phyloP scores from a whole-genome alignment of 106 monocot genomes.

The Dendrobium nobile region DNA sequence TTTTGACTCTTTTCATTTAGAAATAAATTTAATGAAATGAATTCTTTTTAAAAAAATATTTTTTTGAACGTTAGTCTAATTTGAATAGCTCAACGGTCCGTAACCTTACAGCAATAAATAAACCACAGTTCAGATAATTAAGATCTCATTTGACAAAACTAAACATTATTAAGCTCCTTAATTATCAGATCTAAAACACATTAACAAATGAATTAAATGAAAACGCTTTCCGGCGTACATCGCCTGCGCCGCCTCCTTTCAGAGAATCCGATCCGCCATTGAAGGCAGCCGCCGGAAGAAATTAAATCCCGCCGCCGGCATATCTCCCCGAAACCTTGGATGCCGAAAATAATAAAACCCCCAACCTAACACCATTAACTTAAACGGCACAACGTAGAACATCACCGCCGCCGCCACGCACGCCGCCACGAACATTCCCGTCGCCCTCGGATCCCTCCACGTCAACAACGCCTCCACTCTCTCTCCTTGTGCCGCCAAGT shows the following conservation, averaged over 20 bases:
- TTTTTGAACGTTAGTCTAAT: too few relatives aligned
- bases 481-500: slow-evolving; percentile 70
- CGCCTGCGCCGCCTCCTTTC: not conserved
- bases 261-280: slow-evolving; percentile 52
- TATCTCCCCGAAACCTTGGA: slow-evolving; percentile 63
- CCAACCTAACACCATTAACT: slow-evolving; percentile 35
- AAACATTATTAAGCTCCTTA: too few relatives aligned
- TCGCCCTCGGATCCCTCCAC: slow-evolving; percentile 87
- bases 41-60: too few relatives aligned
- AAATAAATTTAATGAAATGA: too few relatives aligned
- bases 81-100: too few relatives aligned
- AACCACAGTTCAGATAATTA: too few relatives aligned
- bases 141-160: too few relatives aligned
- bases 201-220: too few relatives aligned
- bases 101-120: too few relatives aligned
- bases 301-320: slow-evolving; percentile 59
- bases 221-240: too few relatives aligned
- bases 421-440: slow-evolving; percentile 52
- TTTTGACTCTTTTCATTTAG: too few relatives aligned
- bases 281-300: slow-evolving; percentile 84
- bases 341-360: slow-evolving; percentile 71
- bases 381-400: slow-evolving; percentile 49
- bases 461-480: slow-evolving; percentile 57
- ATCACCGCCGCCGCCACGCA: slow-evolving; percentile 45
- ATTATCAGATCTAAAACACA: too few relatives aligned